Conservation (phyloP, 805 yeast genomes). For the Candida sonorensis region DNA sequence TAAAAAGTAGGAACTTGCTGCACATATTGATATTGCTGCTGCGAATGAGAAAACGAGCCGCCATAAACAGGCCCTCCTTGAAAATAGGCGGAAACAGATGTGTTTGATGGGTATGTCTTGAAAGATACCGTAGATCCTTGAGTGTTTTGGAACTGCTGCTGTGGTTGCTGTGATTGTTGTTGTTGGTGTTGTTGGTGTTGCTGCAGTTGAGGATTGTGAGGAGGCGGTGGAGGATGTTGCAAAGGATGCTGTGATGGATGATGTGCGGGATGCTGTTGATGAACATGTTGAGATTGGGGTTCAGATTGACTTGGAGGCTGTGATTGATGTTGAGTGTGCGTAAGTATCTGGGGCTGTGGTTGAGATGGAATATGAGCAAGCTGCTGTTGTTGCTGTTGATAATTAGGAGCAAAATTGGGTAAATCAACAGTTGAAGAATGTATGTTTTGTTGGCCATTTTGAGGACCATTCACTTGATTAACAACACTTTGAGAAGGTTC, state of each 20-base stretch:
- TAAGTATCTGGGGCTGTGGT: too few relatives aligned
- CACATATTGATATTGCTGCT: constrained; percentile 12
- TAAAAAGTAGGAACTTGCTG: background rate
- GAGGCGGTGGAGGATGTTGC: constrained; percentile 6
- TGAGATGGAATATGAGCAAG: too few relatives aligned
- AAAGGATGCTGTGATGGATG: constrained; percentile 7
- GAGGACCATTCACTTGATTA: too few relatives aligned
- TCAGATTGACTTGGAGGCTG: too few relatives aligned
- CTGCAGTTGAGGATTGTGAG: constrained; percentile 12
- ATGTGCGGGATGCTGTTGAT: constrained; percentile 9
- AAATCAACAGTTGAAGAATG: too few relatives aligned
- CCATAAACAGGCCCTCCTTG: constrained; percentile 8
- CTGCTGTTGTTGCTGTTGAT: too few relatives aligned
- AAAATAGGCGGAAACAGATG: constrained; percentile 5
- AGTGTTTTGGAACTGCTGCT: constrained; percentile 1
- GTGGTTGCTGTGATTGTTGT: constrained; percentile 8
- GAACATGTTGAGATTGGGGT: background rate
- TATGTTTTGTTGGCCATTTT: too few relatives aligned
- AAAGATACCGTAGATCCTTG: too few relatives aligned
- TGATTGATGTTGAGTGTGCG: too few relatives aligned
- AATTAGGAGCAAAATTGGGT: too few relatives aligned
- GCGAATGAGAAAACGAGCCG: constrained; percentile 8
- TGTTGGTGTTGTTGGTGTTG: constrained; percentile 11
- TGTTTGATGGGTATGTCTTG: constrained; percentile 4
- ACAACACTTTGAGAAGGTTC: too few relatives aligned